phyloP scores from a whole-genome alignment of 495 filamentous ascomycete genomes.

The Talaromyces borbonicus region DNA sequence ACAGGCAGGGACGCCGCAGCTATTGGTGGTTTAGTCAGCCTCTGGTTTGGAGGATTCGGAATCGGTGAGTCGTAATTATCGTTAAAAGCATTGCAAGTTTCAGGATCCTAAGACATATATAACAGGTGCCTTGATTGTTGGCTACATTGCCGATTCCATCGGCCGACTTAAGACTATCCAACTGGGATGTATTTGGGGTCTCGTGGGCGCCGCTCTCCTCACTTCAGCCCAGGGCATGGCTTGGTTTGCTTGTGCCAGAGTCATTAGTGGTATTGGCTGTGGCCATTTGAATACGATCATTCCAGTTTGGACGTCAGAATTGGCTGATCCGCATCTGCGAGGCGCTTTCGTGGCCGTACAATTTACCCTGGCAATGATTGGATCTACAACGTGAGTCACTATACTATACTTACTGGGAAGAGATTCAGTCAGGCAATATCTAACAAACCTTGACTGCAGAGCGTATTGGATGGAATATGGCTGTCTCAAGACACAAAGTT shows the following conservation, averaged over 20 bases:
- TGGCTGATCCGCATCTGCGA: constrained; percentile 13
- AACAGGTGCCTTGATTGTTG: constrained; percentile 14
- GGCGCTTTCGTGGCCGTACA: constrained; percentile 18
- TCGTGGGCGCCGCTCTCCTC: constrained; percentile 36
- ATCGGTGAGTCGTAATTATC: constrained; percentile 15
- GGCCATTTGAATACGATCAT: constrained; percentile 31
- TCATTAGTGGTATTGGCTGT: constrained; percentile 42
- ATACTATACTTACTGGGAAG: too few relatives aligned
- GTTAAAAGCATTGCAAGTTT: constrained; percentile 2
- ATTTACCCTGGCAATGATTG: constrained; percentile 16
- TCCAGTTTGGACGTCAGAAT: constrained; percentile 35
- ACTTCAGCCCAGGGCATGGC: constrained; percentile 32
- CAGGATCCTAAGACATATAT: too few relatives aligned
- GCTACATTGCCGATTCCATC: constrained; percentile 30
- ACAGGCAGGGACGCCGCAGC: constrained; percentile 14
- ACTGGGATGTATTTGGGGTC: constrained; percentile 34
- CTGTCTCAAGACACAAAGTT: constrained; percentile 24
- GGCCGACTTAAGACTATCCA: constrained; percentile 39
- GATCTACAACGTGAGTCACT: constrained; percentile 22
- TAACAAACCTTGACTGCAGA: constrained; percentile 30
- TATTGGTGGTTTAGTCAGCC: constrained; percentile 18
- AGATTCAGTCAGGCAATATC: too few relatives aligned
- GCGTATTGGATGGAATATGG: constrained; percentile 48
- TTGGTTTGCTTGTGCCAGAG: constrained; percentile 37
- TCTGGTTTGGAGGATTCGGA: constrained; percentile 20